phyloP scores from a whole-genome alignment of 2,329 filamentous ascomycete genomes.

The Triangularia setosa region DNA sequence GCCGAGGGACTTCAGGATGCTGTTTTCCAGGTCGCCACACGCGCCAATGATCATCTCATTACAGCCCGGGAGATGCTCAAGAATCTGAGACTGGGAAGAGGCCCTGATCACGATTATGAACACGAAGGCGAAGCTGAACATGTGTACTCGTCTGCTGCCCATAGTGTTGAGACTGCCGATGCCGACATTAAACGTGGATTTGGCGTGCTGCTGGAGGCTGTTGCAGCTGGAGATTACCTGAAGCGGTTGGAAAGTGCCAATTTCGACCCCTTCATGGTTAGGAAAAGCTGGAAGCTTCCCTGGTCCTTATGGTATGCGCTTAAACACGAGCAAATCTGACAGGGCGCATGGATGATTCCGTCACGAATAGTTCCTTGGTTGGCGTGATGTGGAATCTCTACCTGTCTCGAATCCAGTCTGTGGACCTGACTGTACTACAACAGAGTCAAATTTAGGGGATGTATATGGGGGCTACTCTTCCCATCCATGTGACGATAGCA shows the following conservation, averaged over 20 bases:
- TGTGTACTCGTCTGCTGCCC: conserved; percentile 39
- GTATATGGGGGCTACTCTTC: too few species aligned
- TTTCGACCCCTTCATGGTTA: conserved; percentile 75
- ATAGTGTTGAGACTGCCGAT: conserved; percentile 35
- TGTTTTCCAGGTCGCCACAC: conserved; percentile 85
- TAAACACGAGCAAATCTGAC: conserved; percentile 42
- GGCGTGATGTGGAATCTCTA: too few species aligned
- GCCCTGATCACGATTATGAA: conserved; percentile 83
- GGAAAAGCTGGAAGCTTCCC: conserved; percentile 74
- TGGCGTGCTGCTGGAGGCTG: conserved; percentile 73
- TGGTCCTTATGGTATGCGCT: conserved; percentile 63
- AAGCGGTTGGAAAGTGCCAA: conserved; percentile 72
- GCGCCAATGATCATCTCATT: conserved; percentile 92
- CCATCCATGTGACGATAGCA: too few species aligned
- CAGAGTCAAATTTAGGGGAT: too few species aligned
- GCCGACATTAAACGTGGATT: conserved; percentile 60
- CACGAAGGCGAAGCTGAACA: conserved; percentile 74
- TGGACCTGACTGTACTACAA: too few species aligned
- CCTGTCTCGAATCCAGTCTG: too few species aligned
- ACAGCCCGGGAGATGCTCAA: conserved; percentile 89
- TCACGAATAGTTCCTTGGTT: neutral
- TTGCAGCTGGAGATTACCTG: conserved; percentile 76
- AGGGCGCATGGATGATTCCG: neutral
- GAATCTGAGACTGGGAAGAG: conserved; percentile 68
- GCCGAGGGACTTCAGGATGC: conserved; percentile 82